Evolutionary conservation across 176 grass and related monocot genomes (phyloP), one percentile per base, ranked within the genome.

Genomic region (Cenchrus fungigraminus): DNA sequence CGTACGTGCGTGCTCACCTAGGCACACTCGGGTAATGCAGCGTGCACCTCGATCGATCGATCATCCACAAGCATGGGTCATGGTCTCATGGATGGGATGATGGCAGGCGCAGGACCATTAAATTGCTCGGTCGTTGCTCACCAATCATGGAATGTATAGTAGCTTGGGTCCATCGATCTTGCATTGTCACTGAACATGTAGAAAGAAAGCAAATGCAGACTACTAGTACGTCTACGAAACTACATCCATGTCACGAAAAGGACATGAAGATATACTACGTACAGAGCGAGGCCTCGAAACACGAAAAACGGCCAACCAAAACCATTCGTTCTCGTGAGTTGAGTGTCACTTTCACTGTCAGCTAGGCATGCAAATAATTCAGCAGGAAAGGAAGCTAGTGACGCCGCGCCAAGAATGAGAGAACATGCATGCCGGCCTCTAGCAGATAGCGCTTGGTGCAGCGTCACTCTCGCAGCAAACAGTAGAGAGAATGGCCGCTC

Each of bases 391-490:
- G 71, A 68, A 44, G 62, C 61, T 43, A 17, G 32, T 20, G 37
- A 40, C 37, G 37, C 37, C 37, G 37, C 37, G 37, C 37, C 37
- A 3, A 40, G 2, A 40, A 40, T 4, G 37, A 86, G 25, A 71
- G 43, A 29, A 64, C 40, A 52, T 52, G n/a, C 85, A 75, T 75
- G 79, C 37, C 37, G 37, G 42, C 79, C 71, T 76, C 63, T 77
- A 56, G 52, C 10, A 52, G 50, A 6, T 57, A 17, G 12, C 19
- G 55, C 79, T 83, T 63, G 86, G 73, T 78, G 86, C 65, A 53
- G 55, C 58, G 74, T 83, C 79, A 44, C 86, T 78, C n/a, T 78
- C n/a, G 32, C 32, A n/a, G 73, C 86, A 62, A 76, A 87, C 72
- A 52, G 72, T 76, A 34, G 34, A 61, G 22, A 45, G 62, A 53